phyloP scores from a whole-genome alignment of 345 rosid genomes.

The Linum usitatissimum region DNA sequence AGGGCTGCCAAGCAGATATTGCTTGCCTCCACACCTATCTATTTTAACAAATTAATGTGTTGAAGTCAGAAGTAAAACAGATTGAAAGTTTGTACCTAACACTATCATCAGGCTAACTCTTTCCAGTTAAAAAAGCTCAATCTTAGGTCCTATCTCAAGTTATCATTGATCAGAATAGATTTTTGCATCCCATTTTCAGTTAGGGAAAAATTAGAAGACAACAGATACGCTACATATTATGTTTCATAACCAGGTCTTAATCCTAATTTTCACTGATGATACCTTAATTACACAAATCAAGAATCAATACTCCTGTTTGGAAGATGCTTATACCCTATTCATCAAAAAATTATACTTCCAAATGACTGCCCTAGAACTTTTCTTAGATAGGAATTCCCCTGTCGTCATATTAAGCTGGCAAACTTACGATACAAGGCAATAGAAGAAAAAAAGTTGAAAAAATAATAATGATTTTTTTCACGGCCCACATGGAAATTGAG shows the following conservation, averaged over 20 bases:
- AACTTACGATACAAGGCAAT: not conserved
- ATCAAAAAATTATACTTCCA: not conserved
- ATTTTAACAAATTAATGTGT: not conserved
- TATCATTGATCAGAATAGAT: not conserved
- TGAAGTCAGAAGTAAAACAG: not conserved
- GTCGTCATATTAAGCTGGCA: not conserved
- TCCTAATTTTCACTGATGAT: not conserved
- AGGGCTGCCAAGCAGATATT: not conserved
- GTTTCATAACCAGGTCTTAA: too few relatives aligned
- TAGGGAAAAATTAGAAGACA: too few relatives aligned
- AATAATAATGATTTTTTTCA: not conserved
- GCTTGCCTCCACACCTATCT: not conserved
- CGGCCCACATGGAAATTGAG: conserved; percentile 6
- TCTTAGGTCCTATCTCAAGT: not conserved
- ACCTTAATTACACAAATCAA: not conserved
- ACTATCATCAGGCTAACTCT: not conserved
- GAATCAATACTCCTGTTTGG: not conserved
- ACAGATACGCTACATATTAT: too few relatives aligned
- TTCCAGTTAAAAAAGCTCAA: not conserved
- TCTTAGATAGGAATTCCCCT: too few relatives aligned
- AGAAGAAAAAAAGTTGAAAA: not conserved
- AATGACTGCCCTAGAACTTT: not conserved
- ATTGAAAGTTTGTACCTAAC: not conserved
- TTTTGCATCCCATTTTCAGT: not conserved
- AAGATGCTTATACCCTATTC: too few relatives aligned